Evolutionary conservation across 768 basidiomycete species (phyloP).

Genomic region (Tylopilus rubrobrunneus): DNA sequence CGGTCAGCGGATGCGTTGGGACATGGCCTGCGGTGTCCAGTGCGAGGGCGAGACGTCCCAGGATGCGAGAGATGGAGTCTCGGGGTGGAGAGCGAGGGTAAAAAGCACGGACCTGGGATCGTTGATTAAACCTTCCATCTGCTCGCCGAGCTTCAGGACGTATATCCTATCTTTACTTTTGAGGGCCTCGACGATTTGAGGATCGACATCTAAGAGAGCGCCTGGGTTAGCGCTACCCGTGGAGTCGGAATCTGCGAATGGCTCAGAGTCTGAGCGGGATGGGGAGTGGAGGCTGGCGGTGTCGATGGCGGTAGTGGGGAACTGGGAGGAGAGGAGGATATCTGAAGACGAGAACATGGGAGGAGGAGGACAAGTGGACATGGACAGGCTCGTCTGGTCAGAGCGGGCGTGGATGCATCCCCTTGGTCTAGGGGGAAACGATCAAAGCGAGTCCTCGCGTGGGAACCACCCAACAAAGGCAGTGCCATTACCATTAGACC

Average conservation of each 20-base stretch:
- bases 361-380: constrained; percentile 6
- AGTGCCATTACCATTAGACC: background rate
- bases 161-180: constrained; percentile 85
- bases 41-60: background rate
- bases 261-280: constrained; percentile 25
- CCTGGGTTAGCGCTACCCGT: constrained; percentile 23
- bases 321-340: constrained; percentile 5
- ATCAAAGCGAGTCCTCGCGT: constrained; percentile 17
- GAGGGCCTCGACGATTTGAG: constrained; percentile 81
- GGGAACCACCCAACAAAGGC: constrained; percentile 18
- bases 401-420: constrained; percentile 24
- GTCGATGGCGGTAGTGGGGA: constrained; percentile 13
- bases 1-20: constrained; percentile 20
- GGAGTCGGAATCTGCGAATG: constrained; percentile 27
- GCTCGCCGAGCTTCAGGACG: constrained; percentile 85
- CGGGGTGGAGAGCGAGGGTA: background rate
- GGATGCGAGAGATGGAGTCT: constrained; percentile 3
- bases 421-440: constrained; percentile 28
- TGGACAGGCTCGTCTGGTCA: constrained; percentile 2
- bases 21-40: background rate
- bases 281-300: constrained; percentile 8
- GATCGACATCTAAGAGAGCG: constrained; percentile 53
- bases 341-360: constrained; percentile 12
- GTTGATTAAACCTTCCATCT: constrained; percentile 74
- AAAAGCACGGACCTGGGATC: constrained; percentile 59